A percentile compares a stretch with the other conserved stretches of the same genome.
These are phyloP conservation scores for Stipa capillata DNA, from an alignment of 176 grass and related monocot genomes.

Conservation along the genomic window DNA sequence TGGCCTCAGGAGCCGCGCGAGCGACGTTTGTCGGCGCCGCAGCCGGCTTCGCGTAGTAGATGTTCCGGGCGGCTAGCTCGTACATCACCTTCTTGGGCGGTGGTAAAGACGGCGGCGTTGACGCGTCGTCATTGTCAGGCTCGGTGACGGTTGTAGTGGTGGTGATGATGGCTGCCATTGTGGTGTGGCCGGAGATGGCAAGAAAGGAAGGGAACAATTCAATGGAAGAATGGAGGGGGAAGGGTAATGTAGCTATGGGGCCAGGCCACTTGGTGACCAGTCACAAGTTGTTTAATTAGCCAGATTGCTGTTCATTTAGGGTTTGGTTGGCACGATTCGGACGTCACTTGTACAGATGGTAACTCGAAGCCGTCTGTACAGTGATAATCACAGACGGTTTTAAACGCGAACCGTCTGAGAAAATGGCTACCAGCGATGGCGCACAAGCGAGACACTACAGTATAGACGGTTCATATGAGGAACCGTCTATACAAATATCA, in stretches of 20 bases:
- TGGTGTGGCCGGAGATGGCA: constrained; percentile 8
- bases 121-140: constrained; percentile 16
- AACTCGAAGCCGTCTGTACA: too few species aligned
- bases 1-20: constrained; percentile 23
- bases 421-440: too few species aligned
- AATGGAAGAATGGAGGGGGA: background rate
- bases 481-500: too few species aligned
- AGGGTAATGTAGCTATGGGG: constrained; percentile 25
- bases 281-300: constrained; percentile 3
- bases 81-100: constrained; percentile 24
- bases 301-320: constrained; percentile 1
- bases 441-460: too few species aligned
- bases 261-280: constrained; percentile 7
- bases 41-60: constrained; percentile 75
- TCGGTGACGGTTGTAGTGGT: constrained; percentile 24
- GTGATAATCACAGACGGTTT: too few species aligned
- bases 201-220: background rate
- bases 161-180: constrained; percentile 38
- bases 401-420: too few species aligned
- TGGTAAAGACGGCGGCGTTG: background rate
- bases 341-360: too few species aligned
- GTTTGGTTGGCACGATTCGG: too few species aligned
- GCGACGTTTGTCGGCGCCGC: constrained; percentile 1
- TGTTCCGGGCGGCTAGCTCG: constrained; percentile 66
- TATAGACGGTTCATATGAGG: too few species aligned